Evolutionary conservation across 139 green algal species (phyloP).

Genomic region (Penium margaritaceum): DNA sequence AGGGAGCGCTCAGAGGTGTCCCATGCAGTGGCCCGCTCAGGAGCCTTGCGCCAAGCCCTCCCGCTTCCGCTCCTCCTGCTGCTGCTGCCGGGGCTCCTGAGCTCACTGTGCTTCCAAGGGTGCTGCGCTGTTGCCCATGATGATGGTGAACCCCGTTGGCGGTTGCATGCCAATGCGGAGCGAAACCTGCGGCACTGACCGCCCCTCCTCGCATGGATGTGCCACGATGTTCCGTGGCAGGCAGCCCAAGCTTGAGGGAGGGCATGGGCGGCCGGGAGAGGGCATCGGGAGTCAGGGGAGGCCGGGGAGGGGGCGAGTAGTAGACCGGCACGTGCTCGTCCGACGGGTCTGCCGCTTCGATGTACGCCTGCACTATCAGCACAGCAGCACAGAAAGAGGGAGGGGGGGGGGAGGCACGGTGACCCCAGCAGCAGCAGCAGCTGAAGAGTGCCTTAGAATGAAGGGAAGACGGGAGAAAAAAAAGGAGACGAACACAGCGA

Average conservation of each 20-base stretch:
- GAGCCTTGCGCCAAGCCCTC: too few species aligned
- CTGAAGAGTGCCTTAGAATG: background rate
- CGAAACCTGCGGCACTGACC: too few species aligned
- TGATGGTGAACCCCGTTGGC: too few species aligned
- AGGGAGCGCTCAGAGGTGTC: conserved; percentile 57
- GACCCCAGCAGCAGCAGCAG: background rate
- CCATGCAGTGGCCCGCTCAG: conserved; percentile 52
- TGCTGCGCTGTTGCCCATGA: too few species aligned
- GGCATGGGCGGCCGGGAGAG: conserved; percentile 8
- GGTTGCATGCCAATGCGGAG: too few species aligned
- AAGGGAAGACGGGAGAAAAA: background rate
- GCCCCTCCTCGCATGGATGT: too few species aligned
- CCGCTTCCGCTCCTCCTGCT: background rate
- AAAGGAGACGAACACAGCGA: background rate
- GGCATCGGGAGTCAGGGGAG: conserved; percentile 1
- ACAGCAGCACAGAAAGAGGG: background rate
- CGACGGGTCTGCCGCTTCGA: conserved; percentile 53
- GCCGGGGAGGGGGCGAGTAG: conserved; percentile 14
- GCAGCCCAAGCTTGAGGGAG: too few species aligned
- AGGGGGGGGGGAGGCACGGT: background rate
- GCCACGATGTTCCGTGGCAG: too few species aligned
- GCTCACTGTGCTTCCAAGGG: too few species aligned
- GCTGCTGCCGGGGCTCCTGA: background rate
- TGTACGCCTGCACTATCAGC: conserved; percentile 70
- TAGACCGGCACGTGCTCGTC: conserved; percentile 19